These are phyloP conservation scores for Tephrocybe sp. DNA, from an alignment of 768 basidiomycete genomes.

Conservation along the genomic window DNA sequence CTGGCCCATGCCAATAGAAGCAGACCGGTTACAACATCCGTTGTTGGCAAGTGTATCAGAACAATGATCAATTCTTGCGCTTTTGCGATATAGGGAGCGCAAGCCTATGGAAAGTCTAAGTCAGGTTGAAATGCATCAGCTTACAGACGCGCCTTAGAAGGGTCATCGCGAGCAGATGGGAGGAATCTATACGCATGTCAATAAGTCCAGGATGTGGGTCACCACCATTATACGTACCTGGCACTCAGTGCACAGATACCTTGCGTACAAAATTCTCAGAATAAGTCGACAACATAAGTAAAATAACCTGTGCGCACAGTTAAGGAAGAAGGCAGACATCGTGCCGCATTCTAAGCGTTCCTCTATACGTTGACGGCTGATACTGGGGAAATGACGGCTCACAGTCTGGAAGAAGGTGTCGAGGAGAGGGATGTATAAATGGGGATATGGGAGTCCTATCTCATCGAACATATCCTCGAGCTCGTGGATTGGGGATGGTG, in stretches of 20 bases:
- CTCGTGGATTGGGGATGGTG: slow-evolving; percentile 7
- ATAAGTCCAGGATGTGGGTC: neutral
- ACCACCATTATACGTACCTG: slow-evolving; percentile 2
- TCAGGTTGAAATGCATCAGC: neutral
- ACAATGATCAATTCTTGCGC: slow-evolving; percentile 17
- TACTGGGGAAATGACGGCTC: slow-evolving; percentile 17
- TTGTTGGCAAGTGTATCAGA: slow-evolving; percentile 15
- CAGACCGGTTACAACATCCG: slow-evolving; percentile 16
- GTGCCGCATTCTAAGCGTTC: slow-evolving; percentile 13
- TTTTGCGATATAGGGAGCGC: slow-evolving; percentile 16
- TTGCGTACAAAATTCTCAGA: neutral
- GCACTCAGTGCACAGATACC: slow-evolving; percentile 16
- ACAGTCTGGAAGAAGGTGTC: slow-evolving; percentile 15
- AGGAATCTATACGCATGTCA: slow-evolving; percentile 7
- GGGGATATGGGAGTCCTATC: slow-evolving; percentile 13
- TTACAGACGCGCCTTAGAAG: slow-evolving; percentile 8
- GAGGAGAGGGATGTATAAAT: slow-evolving; percentile 14
- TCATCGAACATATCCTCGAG: slow-evolving; percentile 15
- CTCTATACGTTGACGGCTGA: slow-evolving; percentile 15
- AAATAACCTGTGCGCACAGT: slow-evolving; percentile 8
- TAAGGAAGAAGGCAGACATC: slow-evolving; percentile 18
- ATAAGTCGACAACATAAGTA: neutral
- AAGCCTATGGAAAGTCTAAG: slow-evolving; percentile 7
- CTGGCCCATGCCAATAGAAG: slow-evolving; percentile 17
- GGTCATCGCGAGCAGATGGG: slow-evolving; percentile 15